Conservation (phyloP, 1,284 basidiomycete species). For the Inonotus obliquus region DNA sequence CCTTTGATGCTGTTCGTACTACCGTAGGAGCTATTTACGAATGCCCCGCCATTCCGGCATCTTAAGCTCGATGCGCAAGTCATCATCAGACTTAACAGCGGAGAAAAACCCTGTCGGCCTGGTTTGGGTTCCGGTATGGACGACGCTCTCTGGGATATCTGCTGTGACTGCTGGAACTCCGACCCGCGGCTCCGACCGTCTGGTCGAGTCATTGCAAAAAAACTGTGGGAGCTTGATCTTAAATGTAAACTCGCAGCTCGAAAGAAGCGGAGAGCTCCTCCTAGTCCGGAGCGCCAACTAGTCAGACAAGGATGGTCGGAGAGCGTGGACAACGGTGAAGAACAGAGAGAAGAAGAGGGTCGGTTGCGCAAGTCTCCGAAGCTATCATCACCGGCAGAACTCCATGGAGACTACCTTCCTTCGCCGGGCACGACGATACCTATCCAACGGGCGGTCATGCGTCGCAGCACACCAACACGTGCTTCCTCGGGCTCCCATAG, state of each 20-base stretch:
- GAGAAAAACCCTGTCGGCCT: conserved; percentile 9
- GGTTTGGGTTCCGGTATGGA: background rate
- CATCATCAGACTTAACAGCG: conserved; percentile 11
- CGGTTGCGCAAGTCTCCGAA: conserved; percentile 17
- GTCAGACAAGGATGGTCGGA: background rate
- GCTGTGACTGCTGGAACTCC: conserved; percentile 10
- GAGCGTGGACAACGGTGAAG: background rate
- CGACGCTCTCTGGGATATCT: conserved; percentile 14
- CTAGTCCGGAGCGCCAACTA: background rate
- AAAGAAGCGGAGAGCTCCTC: background rate
- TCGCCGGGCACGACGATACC: conserved; percentile 7
- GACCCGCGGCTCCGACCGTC: conserved; percentile 12
- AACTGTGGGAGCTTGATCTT: conserved; percentile 16
- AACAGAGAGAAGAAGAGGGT: background rate
- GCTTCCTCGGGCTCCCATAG: background rate
- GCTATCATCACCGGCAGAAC: conserved; percentile 5
- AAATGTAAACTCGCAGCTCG: background rate
- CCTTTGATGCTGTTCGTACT: background rate
- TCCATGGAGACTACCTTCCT: background rate
- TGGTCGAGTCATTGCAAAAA: conserved; percentile 8
- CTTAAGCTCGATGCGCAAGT: conserved; percentile 8
- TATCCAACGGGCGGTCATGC: background rate
- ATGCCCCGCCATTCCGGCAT: conserved; percentile 8
- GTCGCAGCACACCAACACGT: background rate
- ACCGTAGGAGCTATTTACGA: conserved; percentile 16